A percentile compares a stretch with the other conserved stretches of the same genome.
Evolutionary conservation across 2,329 filamentous ascomycete species (phyloP).

Genomic region (Colletotrichum endophyticum): DNA sequence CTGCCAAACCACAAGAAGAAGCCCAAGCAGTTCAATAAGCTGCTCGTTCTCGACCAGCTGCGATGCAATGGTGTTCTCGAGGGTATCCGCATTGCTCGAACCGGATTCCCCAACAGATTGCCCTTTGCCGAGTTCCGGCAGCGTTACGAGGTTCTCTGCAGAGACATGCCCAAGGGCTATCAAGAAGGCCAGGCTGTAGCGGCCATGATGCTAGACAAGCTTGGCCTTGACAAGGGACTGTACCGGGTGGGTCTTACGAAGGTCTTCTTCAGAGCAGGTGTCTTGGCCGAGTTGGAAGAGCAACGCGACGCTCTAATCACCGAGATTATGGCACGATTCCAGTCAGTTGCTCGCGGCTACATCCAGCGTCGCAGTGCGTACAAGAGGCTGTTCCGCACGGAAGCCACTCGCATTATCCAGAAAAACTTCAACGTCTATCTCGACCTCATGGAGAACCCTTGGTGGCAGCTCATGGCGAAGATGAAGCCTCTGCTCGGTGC

Average conservation of each 20-base stretch:
- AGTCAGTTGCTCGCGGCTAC: slow-evolving; percentile 90
- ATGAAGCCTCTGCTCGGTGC: slow-evolving; percentile 96
- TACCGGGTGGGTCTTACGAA: slow-evolving; percentile 96
- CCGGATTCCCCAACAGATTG: slow-evolving; percentile 93
- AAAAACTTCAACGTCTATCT: slow-evolving; percentile 92
- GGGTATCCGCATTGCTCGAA: slow-evolving; percentile 94
- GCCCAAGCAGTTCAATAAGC: slow-evolving; percentile 88
- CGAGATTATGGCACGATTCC: slow-evolving; percentile 92
- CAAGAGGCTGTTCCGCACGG: slow-evolving; percentile 92
- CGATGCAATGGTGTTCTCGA: slow-evolving; percentile 99
- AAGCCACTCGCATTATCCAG: slow-evolving; percentile 94
- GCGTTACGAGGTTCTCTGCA: slow-evolving; percentile 93
- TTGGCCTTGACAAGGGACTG: slow-evolving; percentile 82
- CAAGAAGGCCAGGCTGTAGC: slow-evolving; percentile 88
- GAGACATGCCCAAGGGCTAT: slow-evolving; percentile 86
- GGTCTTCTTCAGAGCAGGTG: slow-evolving; percentile 96
- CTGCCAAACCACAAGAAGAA: slow-evolving; percentile 97
- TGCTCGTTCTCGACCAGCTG: slow-evolving; percentile 96
- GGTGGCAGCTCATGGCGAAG: slow-evolving; percentile 94
- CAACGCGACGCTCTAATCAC: slow-evolving; percentile 91
- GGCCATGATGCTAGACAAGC: slow-evolving; percentile 85
- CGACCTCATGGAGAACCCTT: slow-evolving; percentile 88
- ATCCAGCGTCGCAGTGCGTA: slow-evolving; percentile 85
- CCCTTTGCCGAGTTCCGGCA: slow-evolving; percentile 93
- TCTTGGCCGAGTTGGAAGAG: slow-evolving; percentile 95